These are phyloP conservation scores for Luffa acutangula DNA, from an alignment of 306 rosid species.

Conservation along the genomic window DNA sequence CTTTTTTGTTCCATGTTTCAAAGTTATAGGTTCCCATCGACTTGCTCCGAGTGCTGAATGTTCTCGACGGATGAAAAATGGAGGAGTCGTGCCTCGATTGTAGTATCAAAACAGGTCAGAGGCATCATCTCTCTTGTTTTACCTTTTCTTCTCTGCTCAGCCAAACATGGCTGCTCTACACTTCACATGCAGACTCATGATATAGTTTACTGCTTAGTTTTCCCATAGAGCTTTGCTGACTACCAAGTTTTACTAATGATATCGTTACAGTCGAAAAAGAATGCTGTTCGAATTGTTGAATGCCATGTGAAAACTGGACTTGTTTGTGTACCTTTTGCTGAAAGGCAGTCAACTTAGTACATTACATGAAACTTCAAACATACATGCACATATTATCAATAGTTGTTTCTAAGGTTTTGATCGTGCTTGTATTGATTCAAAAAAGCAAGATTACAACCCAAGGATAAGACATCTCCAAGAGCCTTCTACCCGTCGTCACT, in stretches of 20 bases:
- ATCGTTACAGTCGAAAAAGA: not conserved
- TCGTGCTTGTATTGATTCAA: too few species aligned
- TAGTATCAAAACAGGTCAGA: not conserved
- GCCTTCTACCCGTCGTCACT: too few species aligned
- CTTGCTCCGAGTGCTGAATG: slow-evolving; percentile 1
- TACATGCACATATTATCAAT: not conserved
- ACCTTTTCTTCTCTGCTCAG: not conserved
- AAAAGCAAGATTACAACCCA: too few species aligned
- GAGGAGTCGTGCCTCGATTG: not conserved
- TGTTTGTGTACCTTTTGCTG: not conserved
- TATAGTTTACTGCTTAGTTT: not conserved
- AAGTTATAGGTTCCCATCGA: not conserved
- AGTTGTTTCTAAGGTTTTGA: not conserved
- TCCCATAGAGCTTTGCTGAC: not conserved
- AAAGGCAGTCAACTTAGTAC: not conserved
- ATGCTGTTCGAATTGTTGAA: not conserved
- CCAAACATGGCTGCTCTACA: not conserved
- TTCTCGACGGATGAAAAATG: not conserved
- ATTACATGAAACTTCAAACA: not conserved
- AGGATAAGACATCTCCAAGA: too few species aligned
- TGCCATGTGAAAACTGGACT: not conserved
- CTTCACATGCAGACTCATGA: not conserved
- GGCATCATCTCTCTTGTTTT: not conserved
- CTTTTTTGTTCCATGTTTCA: not conserved
- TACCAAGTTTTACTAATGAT: not conserved